Evolutionary conservation across 2,329 filamentous ascomycete species (phyloP).

Genomic region (Periconia sp.): DNA sequence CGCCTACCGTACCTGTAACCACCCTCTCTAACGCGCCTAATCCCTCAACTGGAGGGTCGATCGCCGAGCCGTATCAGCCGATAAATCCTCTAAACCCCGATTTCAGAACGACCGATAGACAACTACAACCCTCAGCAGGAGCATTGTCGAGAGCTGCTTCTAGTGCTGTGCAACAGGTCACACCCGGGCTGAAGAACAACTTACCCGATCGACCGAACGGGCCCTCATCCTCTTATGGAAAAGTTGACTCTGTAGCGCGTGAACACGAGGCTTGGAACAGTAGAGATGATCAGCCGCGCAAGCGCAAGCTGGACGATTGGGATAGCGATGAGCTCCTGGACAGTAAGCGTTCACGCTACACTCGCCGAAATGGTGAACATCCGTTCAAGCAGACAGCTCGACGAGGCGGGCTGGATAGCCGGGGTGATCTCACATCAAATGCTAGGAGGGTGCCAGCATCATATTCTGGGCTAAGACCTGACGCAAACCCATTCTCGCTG

Average conservation of each 20-base stretch:
- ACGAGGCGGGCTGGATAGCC: no score
- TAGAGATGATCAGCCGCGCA: constrained; percentile 50
- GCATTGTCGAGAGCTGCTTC: no score
- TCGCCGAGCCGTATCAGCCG: constrained; percentile 16
- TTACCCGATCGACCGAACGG: no score
- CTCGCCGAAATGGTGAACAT: constrained; percentile 48
- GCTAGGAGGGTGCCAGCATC: no score
- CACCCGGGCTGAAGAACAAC: no score
- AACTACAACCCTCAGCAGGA: no score
- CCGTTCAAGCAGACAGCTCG: constrained; percentile 51
- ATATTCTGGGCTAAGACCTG: no score
- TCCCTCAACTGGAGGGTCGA: constrained; percentile 28
- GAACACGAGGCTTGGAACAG: constrained; percentile 10
- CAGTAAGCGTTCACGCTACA: constrained; percentile 49
- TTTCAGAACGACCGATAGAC: no score
- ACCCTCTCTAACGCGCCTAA: constrained; percentile 26
- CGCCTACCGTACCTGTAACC: constrained; percentile 17
- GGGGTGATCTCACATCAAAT: no score
- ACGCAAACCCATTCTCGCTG: no score
- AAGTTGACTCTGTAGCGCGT: constrained; percentile 13
- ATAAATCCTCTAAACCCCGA: constrained; percentile 20
- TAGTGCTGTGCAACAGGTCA: no score
- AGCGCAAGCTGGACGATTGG: constrained; percentile 64
- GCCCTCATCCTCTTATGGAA: constrained; percentile 5
- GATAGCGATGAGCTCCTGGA: constrained; percentile 53